Base-by-base conservation (phyloP, 106 monocot species). In the Amphibolis antarctica region DNA sequence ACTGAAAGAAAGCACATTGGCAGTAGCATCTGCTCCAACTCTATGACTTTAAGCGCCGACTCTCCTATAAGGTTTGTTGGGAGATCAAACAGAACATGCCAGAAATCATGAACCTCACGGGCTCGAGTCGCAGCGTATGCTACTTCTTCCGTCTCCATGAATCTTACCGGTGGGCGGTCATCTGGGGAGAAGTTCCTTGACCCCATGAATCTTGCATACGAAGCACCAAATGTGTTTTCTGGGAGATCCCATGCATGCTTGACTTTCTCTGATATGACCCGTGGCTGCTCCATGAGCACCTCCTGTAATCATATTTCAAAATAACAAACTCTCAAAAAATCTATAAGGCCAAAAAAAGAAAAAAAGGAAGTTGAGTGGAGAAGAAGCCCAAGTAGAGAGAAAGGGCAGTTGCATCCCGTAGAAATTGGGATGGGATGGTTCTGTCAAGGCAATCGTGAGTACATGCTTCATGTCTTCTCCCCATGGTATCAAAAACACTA, bases 31-130 rank as follows among this genome's bases (percentile, higher is more conserved):
- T 93, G 88, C 59, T 88, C 85, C 53, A 93, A 93, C 70, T 93
- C 93, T 0, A 93, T 58, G 47, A 93, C 85, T 59, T 93, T 93
- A 1, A 93, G 83, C 20, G 93, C 76, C 14, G 93, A 77, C 51
- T 93, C 88, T 0, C 93, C 93, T 5, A 93, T 71, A 59, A 93
- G 63, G 50, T 93, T 93, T 11, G 93, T 93, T 0, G 88, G 88
- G 28, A 93, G 85, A 65, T 72, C 75, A 47, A 93, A 93, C 12
- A 93, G 71, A 0, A 85, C 88, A 43, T 93, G 93, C 83, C 93
- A 93, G 44, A 88, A 93, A 53, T 93, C 93, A 42, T 93, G 93
- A 42, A 93, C 93, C 58, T 93, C 93, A 13, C 93, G 93, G 13
- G 93, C 88, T 29, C 93, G 82, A n/a, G 75, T 83, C 0, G 93